These are phyloP conservation scores for Bipolaris gigantea DNA, from an alignment of 2,329 filamentous ascomycete genomes.

Conservation along the genomic window DNA sequence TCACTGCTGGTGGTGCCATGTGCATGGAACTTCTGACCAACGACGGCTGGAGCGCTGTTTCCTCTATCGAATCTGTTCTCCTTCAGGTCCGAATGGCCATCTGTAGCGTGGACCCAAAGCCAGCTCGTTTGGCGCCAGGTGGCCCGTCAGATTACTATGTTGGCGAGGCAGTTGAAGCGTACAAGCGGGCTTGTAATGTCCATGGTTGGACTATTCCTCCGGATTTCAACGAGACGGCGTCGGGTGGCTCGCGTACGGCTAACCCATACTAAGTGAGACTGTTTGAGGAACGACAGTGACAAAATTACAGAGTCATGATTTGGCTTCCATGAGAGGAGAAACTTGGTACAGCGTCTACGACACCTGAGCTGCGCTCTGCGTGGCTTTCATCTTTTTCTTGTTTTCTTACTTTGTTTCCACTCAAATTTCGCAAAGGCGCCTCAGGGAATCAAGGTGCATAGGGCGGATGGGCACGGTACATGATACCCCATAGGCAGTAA, in stretches of 20 bases:
- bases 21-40: constrained; percentile 82
- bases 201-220: constrained; percentile 76
- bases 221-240: constrained; percentile 59
- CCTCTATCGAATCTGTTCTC: constrained; percentile 75
- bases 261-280: constrained; percentile 1
- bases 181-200: constrained; percentile 63
- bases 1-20: constrained; percentile 81
- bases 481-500: constrained; percentile 4
- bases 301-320: not conserved
- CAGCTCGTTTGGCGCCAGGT: constrained; percentile 65
- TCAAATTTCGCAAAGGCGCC: not conserved
- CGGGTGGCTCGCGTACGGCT: constrained; percentile 27
- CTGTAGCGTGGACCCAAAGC: constrained; percentile 65
- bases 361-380: not conserved
- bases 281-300: not conserved
- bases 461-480: constrained; percentile 1
- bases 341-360: not conserved
- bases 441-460: not conserved
- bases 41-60: constrained; percentile 75
- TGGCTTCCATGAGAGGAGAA: not conserved
- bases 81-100: constrained; percentile 80
- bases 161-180: constrained; percentile 73
- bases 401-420: not conserved
- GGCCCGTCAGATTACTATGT: constrained; percentile 62
- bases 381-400: not conserved